Evolutionary conservation across 2,329 filamentous ascomycete species (phyloP), one percentile per base, ranked within the genome.

Genomic region (Cordyceps militaris): DNA sequence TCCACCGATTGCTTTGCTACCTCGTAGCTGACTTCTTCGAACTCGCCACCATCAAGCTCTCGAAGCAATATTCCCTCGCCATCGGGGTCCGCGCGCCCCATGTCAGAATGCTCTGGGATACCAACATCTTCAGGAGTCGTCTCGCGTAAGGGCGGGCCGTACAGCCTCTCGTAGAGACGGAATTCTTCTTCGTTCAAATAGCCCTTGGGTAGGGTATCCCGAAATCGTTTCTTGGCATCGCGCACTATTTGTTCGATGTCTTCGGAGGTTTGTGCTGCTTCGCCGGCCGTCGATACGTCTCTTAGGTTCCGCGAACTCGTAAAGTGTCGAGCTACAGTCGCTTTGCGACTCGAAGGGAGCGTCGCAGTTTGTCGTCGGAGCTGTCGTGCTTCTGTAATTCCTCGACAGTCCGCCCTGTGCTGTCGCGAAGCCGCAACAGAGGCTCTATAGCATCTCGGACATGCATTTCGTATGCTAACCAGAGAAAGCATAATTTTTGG

Each of bases 121-220:
- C 73, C 83, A 4, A 84, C 77, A 69, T 87, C 82, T 58, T 86
- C 84, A 1, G 81, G 78, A 8, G 66, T 70, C 2, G 83, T 86
- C 54, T 81, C 78, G 43, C 85, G 79, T 61, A 89, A 69, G 2
- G 91, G 90, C 34, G 85, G 78, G 1, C 92, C 93, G 69, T 94
- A 97, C 16, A 96, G 74, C 62, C 91, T 80, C 67, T 88, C 84
- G 70, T 96, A 96, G 1, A 96, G 74, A 49, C 74, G 76, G 65
- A 87, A 85, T 69, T 96, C 91, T 55, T 87, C 81, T 1, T 79
- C 77, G 34, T 78, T 84, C 53, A 97, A 71, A 64, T 89, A 83
- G 34, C 80, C 85, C 32, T 84, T 81, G 0, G 92, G 92, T 24
- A 97, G 72, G 0, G 80, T 85, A 66, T 94, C 86, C 61, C 91